Base-by-base conservation (phyloP, 177 flowering plant genomes). In the Vitis hybrid region DNA sequence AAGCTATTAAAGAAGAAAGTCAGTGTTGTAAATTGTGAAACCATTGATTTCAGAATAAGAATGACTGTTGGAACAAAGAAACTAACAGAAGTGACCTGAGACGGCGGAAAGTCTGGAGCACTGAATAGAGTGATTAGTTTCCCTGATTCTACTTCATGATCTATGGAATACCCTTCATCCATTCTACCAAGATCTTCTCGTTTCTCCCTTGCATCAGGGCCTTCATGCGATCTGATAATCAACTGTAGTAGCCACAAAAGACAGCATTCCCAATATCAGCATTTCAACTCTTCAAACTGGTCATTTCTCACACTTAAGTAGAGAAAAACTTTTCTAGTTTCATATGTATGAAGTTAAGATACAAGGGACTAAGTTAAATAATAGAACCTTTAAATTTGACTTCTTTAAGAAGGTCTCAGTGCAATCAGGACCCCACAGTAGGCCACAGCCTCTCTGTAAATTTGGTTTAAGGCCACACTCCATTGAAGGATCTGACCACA, bases 171-270 rank as follows among this genome's bases (percentile, higher is more conserved):
- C 7, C 81, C 81, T n/a, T 52, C 63, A 30, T 68, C 21, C 64
- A 78, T 67, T 15, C 72, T 57, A 27, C 64, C 63, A 40, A 71
- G 56, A 64, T 59, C 72, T 27, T 69, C 30, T 15, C 52, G 68
- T 27, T 52, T 69, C 21, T 58, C 66, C 65, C 78, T 74, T 54
- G 67, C 66, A 64, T 78, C 78, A 14, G 81, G 81, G 46, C 78
- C 77, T 74, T 78, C 73, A 65, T 78, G 78, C 59, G 81, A 78
- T 58, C 81, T 78, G 32, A 78, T 74, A 62, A 78, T 78, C 52
- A 68, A 52, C 78, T 78, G 76, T 10, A 16, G 18, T 27, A 65
- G 30, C 46, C 30, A 67, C 9, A 18, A 65, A 64, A 58, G 15
- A 4, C 3, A 62, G 5, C 12, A 56, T 12, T 2, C 60, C 46